Percentiles rank a stretch among this genome's conserved stretches.
Evolutionary conservation across 352 stramenopile species (phyloP).

Genomic region (Phytophthora agathidicida): DNA sequence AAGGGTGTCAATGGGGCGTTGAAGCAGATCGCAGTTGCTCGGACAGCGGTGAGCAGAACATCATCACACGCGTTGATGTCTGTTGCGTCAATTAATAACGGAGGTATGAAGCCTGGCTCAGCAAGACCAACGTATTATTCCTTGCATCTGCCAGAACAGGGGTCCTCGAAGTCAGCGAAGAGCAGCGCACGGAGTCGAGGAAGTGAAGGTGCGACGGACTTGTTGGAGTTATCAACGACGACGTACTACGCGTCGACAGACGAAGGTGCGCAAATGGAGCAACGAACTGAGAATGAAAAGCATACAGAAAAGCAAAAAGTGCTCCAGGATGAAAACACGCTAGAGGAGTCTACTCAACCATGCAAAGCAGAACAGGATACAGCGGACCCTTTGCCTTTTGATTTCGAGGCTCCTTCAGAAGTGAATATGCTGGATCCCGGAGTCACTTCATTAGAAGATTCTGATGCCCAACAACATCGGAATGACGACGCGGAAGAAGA

Average conservation of each 20-base stretch:
- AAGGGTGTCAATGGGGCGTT: conserved; percentile 7
- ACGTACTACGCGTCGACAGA: conserved; percentile 20
- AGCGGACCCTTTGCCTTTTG: no score
- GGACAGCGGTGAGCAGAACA: neutral
- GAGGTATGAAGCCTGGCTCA: neutral
- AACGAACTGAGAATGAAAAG: neutral
- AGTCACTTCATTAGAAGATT: no score
- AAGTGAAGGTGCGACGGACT: conserved; percentile 3
- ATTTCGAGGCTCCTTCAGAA: no score
- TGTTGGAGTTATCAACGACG: conserved; percentile 22
- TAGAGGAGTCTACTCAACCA: no score
- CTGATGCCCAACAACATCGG: neutral
- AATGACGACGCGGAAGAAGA: conserved; percentile 10
- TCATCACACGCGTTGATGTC: neutral
- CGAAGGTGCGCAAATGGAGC: neutral
- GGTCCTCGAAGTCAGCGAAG: neutral
- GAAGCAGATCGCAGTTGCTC: neutral
- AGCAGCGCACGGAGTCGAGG: neutral
- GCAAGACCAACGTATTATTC: neutral
- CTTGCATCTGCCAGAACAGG: neutral
- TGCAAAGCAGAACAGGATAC: no score
- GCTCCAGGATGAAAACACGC: neutral
- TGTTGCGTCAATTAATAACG: neutral
- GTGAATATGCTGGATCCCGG: neutral
- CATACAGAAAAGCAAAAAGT: neutral